Base-by-base conservation (phyloP, 2,329 filamentous ascomycete species). In the Blastomyces silverae region DNA sequence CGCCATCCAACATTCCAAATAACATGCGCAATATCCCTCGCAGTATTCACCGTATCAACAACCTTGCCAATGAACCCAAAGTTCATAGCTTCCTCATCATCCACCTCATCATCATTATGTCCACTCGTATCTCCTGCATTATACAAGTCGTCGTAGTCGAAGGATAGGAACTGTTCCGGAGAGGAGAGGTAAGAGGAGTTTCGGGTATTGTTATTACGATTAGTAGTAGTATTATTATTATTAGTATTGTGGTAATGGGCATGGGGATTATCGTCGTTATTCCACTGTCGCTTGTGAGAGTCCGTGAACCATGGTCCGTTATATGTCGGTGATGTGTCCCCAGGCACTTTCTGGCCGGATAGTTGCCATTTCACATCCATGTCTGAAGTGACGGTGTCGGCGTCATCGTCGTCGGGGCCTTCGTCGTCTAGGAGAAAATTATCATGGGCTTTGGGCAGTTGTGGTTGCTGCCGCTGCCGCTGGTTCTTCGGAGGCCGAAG, bases 301-400 rank as follows among this genome's bases (percentile, higher is more conserved):
- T 89, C 63, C 7, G 39, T 17, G 48, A 62, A 64, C 63, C 63
- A 62, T 13, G 37, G 53, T 25, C 48, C 42, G 28, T 39, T 61
- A 17, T 44, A 59, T 8, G 53, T 48, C 4, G 25, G 37, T n/a
- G 57, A 39, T 31, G 31, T 34, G 15, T 58, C 15, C 22, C 25
- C n/a, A n/a, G 17, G 53, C 34, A 28, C 34, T 58, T 56, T 57
- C 22, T 15, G 53, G 5, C 22, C 15, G 1, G 62, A 46, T 37
- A 56, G 11, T 42, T 61, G 57, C 63, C 64, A 59, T 28, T 64
- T 64, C 44, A 58, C 22, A n/a, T 66, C 65, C 44, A 64, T 42
- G 39, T 60, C 42, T 20, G 52, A 56, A 17, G 57, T 62, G 39
- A 57, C 34, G 34, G 46, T 57, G 53, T 25, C 46, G 20, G 28